Evolutionary conservation across 2,329 filamentous ascomycete species (phyloP).

Genomic region (Peltaster fructicola): DNA sequence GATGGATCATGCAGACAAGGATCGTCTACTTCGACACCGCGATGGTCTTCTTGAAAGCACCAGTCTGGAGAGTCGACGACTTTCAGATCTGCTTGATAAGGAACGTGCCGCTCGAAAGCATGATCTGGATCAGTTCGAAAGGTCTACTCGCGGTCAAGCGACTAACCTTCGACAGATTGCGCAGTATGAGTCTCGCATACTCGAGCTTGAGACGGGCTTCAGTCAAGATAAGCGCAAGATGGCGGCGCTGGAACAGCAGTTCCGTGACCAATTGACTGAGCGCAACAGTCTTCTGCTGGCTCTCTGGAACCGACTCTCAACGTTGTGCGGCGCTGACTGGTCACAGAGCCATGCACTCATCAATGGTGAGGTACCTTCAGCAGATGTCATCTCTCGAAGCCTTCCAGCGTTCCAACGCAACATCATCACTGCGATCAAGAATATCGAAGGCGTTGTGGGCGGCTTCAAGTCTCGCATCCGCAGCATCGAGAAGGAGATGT

Average conservation of each 20-base stretch:
- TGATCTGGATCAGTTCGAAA: conserved; percentile 76
- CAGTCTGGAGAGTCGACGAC: conserved; percentile 66
- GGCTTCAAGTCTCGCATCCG: conserved; percentile 68
- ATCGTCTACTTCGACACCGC: conserved; percentile 73
- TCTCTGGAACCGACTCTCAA: conserved; percentile 79
- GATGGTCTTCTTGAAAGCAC: conserved; percentile 78
- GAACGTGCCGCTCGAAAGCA: conserved; percentile 71
- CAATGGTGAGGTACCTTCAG: conserved; percentile 67
- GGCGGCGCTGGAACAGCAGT: conserved; percentile 55
- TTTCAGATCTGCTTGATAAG: conserved; percentile 78
- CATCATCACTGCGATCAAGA: conserved; percentile 69
- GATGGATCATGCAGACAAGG: conserved; percentile 69
- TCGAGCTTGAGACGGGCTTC: conserved; percentile 69
- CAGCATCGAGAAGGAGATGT: conserved; percentile 72
- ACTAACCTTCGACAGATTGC: conserved; percentile 73
- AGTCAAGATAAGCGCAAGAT: conserved; percentile 64
- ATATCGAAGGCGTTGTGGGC: conserved; percentile 61
- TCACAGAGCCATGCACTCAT: conserved; percentile 75
- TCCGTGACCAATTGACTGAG: conserved; percentile 75
- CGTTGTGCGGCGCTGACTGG: conserved; percentile 83
- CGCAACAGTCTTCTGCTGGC: conserved; percentile 73
- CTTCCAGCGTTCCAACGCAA: conserved; percentile 82
- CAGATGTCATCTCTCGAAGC: conserved; percentile 73
- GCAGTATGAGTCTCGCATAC: conserved; percentile 66
- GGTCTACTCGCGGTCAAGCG: conserved; percentile 70